Evolutionary conservation across 2,329 filamentous ascomycete species (phyloP).

Genomic region (Sporothrix brunneoviolacea): DNA sequence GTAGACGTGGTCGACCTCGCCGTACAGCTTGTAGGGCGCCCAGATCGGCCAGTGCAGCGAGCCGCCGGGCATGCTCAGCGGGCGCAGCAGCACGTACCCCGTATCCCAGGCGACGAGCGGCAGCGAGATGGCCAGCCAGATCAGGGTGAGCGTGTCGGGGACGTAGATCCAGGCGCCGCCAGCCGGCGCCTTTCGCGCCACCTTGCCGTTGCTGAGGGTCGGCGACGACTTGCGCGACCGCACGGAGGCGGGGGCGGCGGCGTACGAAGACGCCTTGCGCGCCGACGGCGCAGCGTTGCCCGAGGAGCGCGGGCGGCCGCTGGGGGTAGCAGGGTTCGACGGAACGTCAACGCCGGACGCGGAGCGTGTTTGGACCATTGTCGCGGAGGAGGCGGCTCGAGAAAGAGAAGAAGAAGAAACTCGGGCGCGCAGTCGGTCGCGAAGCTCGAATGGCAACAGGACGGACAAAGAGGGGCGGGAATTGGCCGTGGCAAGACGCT

Average conservation of each 20-base stretch:
- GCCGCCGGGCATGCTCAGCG: slow-evolving; percentile 75
- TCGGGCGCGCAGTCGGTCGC: too few relatives aligned
- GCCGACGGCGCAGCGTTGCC: slow-evolving; percentile 1
- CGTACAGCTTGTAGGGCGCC: slow-evolving; percentile 74
- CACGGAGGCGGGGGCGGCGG: slow-evolving; percentile 3
- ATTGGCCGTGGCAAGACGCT: too few relatives aligned
- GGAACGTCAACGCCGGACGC: slow-evolving; percentile 19
- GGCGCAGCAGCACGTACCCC: slow-evolving; percentile 70
- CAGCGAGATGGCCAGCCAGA: slow-evolving; percentile 69
- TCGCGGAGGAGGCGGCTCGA: not conserved
- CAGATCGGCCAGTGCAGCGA: slow-evolving; percentile 65
- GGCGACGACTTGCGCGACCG: slow-evolving; percentile 7
- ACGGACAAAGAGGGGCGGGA: too few relatives aligned
- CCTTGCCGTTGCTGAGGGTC: not conserved
- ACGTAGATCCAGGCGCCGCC: slow-evolving; percentile 35
- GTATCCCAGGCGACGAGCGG: slow-evolving; percentile 79
- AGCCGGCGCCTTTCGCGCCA: not conserved
- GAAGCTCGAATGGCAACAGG: too few relatives aligned
- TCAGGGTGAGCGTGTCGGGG: slow-evolving; percentile 41
- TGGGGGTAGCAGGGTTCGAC: slow-evolving; percentile 14
- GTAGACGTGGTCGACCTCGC: slow-evolving; percentile 72
- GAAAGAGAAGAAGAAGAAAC: not conserved
- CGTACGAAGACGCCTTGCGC: slow-evolving; percentile 13
- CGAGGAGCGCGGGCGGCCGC: slow-evolving; percentile 13
- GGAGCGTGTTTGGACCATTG: slow-evolving; percentile 22